Conservation (phyloP, 2,329 filamentous ascomycete genomes). For the Fusarium nurragi region DNA sequence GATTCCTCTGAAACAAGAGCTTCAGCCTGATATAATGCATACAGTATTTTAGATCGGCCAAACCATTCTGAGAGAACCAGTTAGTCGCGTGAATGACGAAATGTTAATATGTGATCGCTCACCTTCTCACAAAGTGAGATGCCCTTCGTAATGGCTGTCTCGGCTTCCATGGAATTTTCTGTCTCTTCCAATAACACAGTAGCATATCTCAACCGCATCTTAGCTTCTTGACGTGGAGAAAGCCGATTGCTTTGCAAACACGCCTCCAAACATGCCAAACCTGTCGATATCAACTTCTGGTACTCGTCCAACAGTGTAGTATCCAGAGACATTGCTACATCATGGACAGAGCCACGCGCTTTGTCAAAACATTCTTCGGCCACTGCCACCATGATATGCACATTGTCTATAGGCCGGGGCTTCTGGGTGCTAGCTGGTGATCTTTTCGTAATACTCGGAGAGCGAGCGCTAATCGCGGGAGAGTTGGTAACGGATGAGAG, state of each 20-base stretch:
- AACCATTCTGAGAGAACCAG: conserved; percentile 47
- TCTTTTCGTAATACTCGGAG: conserved; percentile 54
- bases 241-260: conserved; percentile 70
- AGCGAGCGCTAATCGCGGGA: conserved; percentile 53
- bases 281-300: conserved; percentile 76
- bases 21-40: conserved; percentile 79
- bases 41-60: conserved; percentile 75
- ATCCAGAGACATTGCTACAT: conserved; percentile 53
- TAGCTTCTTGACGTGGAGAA: conserved; percentile 73
- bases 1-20: conserved; percentile 74
- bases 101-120: conserved; percentile 33
- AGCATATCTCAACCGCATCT: conserved; percentile 75
- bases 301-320: conserved; percentile 68
- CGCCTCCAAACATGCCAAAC: conserved; percentile 76
- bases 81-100: conserved; percentile 39
- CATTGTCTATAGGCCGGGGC: conserved; percentile 58
- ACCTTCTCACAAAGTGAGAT: conserved; percentile 75
- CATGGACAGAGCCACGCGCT: conserved; percentile 66
- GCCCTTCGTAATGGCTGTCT: conserved; percentile 76
- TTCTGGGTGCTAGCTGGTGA: conserved; percentile 55
- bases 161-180: conserved; percentile 77
- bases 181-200: conserved; percentile 78
- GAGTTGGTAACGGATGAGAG: conserved; percentile 54
- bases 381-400: conserved; percentile 72
- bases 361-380: conserved; percentile 79